Evolutionary conservation across 2,329 filamentous ascomycete genomes (phyloP).

Genomic region (Aschersonia sp.): DNA sequence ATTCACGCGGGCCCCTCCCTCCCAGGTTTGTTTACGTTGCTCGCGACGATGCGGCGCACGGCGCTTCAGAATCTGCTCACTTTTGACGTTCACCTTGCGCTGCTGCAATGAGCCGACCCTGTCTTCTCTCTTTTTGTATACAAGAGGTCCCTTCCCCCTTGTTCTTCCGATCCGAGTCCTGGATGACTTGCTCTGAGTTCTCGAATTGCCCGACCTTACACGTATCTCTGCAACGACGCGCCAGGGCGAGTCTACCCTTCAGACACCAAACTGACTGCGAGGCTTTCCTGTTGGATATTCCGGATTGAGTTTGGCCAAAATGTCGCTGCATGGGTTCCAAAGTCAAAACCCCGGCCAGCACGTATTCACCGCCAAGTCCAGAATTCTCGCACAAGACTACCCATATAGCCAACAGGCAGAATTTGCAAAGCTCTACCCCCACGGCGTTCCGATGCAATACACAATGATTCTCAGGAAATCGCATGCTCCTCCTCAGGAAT

Average conservation of each 20-base stretch:
- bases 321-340: not conserved
- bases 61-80: not conserved
- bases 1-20: not conserved
- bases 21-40: not conserved
- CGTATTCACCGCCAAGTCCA: slow-evolving; percentile 4
- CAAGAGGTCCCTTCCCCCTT: too few relatives aligned
- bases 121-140: too few relatives aligned
- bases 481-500: slow-evolving; percentile 12
- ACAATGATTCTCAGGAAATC: slow-evolving; percentile 14
- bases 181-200: too few relatives aligned
- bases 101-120: not conserved
- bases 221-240: too few relatives aligned
- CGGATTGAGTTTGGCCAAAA: not conserved
- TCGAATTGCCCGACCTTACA: too few relatives aligned
- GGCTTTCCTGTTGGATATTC: too few relatives aligned
- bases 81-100: not conserved
- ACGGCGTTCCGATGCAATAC: slow-evolving; percentile 19
- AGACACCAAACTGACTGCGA: too few relatives aligned
- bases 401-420: slow-evolving; percentile 10
- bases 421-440: slow-evolving; percentile 19
- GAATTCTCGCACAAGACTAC: slow-evolving; percentile 10
- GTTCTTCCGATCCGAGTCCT: too few relatives aligned
- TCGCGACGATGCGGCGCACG: not conserved
- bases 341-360: not conserved
- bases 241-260: too few relatives aligned